Evolutionary conservation across 768 basidiomycete genomes (phyloP), one percentile per base, ranked within the genome.

Genomic region (Gautieria morchelliformis): DNA sequence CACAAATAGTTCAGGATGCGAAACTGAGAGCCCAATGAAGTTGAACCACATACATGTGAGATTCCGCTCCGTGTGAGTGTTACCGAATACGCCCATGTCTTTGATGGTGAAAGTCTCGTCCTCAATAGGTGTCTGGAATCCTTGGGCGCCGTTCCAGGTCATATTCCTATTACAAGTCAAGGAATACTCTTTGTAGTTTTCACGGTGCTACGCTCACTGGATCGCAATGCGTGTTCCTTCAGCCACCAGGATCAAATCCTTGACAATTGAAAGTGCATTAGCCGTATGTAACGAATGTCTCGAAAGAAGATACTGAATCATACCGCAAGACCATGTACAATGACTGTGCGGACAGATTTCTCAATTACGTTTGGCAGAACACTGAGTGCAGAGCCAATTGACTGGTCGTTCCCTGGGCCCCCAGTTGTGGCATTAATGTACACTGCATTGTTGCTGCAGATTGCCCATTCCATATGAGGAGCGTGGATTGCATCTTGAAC

Each of bases 401-500:
- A 68, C 44, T 63, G 63, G 57, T 71, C 71, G 12, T 62, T 62
- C 0, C 65, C 64, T 0, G 63, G 59, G 3, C 65, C 60, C 10
- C 68, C 68, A 0, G 64, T 65, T 2, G 63, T 58, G 0, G 63
- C 58, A 52, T 69, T 67, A 55, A 65, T 61, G 61, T 68, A 70
- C 17, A 70, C 69, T 11, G 59, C 35, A 24, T 59, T 58, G 30
- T 47, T 39, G 27, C 63, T 51, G 54, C 71, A 72, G 15, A 47
- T 59, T 30, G 63, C 63, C 71, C 71, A 72, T 33, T 52, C 55
- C 53, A 70, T 68, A 58, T 70, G 70, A 10, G 71, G 71, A 7
- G 71, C 71, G 48, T 72, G 71, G 41, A 72, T 70, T 1, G 67
- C 71, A 42, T 71, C 65, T 65, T 71, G 70, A 1, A 72, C 70